phyloP scores from a whole-genome alignment of 495 filamentous ascomycete species.

The Trichocladium uniseriatum region DNA sequence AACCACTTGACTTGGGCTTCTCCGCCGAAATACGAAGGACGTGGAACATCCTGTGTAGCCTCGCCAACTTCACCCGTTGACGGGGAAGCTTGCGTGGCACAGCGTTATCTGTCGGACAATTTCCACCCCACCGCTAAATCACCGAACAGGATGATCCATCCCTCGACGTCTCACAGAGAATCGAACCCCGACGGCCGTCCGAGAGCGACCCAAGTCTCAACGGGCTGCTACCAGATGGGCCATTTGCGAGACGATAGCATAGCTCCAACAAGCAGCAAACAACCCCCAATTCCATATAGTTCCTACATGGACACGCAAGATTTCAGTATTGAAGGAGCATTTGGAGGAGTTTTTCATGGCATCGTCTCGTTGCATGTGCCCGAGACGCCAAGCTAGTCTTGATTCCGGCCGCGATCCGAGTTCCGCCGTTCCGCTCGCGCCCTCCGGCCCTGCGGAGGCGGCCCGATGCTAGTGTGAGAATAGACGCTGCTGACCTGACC shows the following conservation, averaged over 20 bases:
- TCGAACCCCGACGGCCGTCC: background rate
- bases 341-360: background rate
- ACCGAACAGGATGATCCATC: background rate
- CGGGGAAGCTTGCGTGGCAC: background rate
- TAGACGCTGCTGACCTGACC: background rate
- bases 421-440: no score
- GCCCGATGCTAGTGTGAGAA: no score
- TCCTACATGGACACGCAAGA: background rate
- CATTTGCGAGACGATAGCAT: no score
- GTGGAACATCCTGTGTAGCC: background rate
- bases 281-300: no score
- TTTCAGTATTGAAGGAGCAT: background rate
- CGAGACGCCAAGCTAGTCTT: background rate
- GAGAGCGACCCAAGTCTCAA: background rate
- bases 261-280: no score
- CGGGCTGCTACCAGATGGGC: no score
- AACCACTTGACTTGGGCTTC: background rate
- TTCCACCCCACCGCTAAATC: background rate
- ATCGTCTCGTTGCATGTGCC: background rate
- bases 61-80: background rate
- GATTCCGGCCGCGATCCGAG: background rate
- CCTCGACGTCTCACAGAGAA: background rate
- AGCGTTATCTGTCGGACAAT: background rate
- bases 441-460: no score
- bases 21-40: slow-evolving; percentile 1